Base-by-base conservation (phyloP, 257 asterid genomes). In the Cordia subcordata region DNA sequence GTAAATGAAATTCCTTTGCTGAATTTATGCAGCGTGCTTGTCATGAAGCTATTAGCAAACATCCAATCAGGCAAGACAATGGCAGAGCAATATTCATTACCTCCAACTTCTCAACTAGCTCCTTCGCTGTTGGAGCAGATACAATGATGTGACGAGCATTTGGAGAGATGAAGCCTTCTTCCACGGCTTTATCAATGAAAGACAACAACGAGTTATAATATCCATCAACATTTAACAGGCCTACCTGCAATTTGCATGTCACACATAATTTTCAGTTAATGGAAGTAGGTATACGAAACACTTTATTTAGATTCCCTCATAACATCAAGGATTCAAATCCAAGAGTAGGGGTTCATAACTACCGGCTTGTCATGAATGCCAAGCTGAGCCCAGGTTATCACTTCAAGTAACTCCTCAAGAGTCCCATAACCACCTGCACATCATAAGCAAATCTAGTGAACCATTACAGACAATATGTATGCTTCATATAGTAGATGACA, bases 361-460 rank as follows among this genome's bases (percentile, higher is more conserved):
- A 91, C 98, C 82, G 98, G 98, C 77, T 91, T 91, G 63, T 91
- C 95, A 65, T 91, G 96, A 70, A 91, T 91, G 51, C 98, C 98
- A 22, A 91, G 98, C 64, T 91, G 98, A 52, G 98, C 96, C 98
- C 98, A 91, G 4, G 98, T 91, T 79, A 91, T 91, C 47, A 88
- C 98, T 78, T 91, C 98, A 23, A 91, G 95, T 62, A 91, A 70
- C 72, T 91, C 96, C 88, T 91, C 98, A 49, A 91, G 82, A 27
- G 98, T 91, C 60, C 98, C 98, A 85, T 91, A 91, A 53, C 98
- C 98, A 70, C 98, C 98, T 91, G 81, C 44, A 66, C 45, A 22
- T 62, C 65, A 60, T 39, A 17, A 11, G 40, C 60, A 14, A 50
- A 16, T 13, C 45, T 46, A 58, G 54, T 49, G 14, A 50, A 39